Percentiles rank a stretch among this genome's conserved stretches.
These are phyloP conservation scores for Cladosporium colombiae DNA, from an alignment of 2,329 filamentous ascomycete species.

Conservation along the genomic window DNA sequence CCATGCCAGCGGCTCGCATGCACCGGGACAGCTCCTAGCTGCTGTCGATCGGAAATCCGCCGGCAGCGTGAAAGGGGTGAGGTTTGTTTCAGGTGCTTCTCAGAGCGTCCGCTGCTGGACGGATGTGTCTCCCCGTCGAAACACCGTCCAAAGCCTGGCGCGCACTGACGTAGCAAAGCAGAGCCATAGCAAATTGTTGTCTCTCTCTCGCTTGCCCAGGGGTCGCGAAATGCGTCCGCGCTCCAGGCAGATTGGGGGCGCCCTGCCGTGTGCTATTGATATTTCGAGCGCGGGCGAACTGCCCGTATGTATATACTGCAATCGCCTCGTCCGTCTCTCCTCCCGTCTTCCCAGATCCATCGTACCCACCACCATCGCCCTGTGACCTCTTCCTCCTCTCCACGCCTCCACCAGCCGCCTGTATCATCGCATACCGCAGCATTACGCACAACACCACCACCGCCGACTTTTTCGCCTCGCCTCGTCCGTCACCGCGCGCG, in stretches of 20 bases:
- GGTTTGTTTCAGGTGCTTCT: constrained; percentile 10
- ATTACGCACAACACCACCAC: not conserved
- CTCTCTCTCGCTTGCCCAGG: constrained; percentile 19
- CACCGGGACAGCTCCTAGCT: not conserved
- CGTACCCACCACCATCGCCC: not conserved
- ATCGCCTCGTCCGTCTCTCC: not conserved
- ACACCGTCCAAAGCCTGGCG: constrained; percentile 17
- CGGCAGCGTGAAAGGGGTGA: constrained; percentile 4
- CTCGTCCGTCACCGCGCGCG: constrained; percentile 11
- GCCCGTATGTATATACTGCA: constrained; percentile 8
- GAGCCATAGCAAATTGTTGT: constrained; percentile 18
- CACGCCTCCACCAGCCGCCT: not conserved
- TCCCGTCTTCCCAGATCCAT: not conserved
- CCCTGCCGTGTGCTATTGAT: constrained; percentile 1
- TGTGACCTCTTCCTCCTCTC: constrained; percentile 7
- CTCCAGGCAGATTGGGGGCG: constrained; percentile 14
- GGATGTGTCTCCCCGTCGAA: constrained; percentile 13
- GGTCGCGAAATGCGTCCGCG: constrained; percentile 17
- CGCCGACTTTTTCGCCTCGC: not conserved
- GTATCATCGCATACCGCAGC: not conserved
- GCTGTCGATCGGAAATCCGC: constrained; percentile 1
- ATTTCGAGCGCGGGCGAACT: not conserved
- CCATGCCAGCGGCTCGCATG: constrained; percentile 9
- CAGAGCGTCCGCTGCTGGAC: not conserved
- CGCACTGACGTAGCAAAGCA: constrained; percentile 17